Percentiles rank a stretch among this genome's conserved stretches.
Evolutionary conservation across 148 eudicot species (phyloP).

Genomic region (Silene conica): DNA sequence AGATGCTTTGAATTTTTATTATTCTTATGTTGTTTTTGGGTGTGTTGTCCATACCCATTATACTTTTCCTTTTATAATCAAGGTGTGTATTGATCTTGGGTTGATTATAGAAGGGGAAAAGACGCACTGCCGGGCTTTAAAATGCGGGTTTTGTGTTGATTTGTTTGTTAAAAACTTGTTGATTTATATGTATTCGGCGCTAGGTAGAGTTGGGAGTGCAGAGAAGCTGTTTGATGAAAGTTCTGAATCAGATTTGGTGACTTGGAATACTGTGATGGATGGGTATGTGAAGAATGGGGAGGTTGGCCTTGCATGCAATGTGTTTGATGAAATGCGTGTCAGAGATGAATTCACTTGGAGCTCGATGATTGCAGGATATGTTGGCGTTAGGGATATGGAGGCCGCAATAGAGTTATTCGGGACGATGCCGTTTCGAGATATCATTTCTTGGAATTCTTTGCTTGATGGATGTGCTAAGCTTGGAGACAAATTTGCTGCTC

Average conservation of each 20-base stretch:
- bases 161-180: conserved; percentile 37
- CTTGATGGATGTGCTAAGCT: conserved; percentile 49
- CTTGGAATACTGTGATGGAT: conserved; percentile 56
- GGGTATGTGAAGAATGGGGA: conserved; percentile 52
- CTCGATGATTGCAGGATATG: conserved; percentile 46
- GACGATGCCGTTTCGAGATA: conserved; percentile 38
- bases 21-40: conserved; percentile 30
- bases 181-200: conserved; percentile 33
- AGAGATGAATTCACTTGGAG: conserved; percentile 51
- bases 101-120: conserved; percentile 24
- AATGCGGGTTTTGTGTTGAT: conserved; percentile 45
- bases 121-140: conserved; percentile 20
- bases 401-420: conserved; percentile 36
- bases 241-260: conserved; percentile 41
- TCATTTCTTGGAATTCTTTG: conserved; percentile 57
- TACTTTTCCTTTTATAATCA: conserved; percentile 27
- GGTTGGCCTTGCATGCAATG: conserved; percentile 27
- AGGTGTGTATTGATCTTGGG: conserved; percentile 25
- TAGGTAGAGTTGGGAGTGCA: conserved; percentile 39
- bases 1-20: conserved; percentile 39
- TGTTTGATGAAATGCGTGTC: conserved; percentile 47
- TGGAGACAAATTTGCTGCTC: conserved; percentile 45
- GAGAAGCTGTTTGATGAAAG: conserved; percentile 43
- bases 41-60: conserved; percentile 26
- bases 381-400: conserved; percentile 36